Base-by-base conservation (phyloP, 371 early-diverging fungal species). In the Mucor racemosus region DNA sequence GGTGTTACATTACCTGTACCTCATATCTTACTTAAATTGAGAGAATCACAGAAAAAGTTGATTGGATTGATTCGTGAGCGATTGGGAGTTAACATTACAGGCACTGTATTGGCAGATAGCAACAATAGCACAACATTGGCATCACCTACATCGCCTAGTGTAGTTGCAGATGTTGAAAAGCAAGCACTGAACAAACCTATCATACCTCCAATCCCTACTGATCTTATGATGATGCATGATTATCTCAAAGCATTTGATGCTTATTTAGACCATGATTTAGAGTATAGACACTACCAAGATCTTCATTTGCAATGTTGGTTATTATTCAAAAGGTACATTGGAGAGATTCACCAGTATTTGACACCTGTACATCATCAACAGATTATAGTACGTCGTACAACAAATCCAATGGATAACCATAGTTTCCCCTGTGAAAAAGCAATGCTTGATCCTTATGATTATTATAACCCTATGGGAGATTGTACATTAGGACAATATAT, bases 401-500 rank as follows among this genome's bases (percentile, higher is more conserved):
- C 65, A 15, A 68, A 64, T 35, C 73, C 73, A 4, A 58, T 68
- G 66, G 65, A 72, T n/a, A 62, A 72, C 19, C 73, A 72, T 46
- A 78, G 85, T 13, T 75, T 86, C 5, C 90, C 92, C 1, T 97
- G 97, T 46, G 84, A 86, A 34, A 85, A 87, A 1, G 94, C 96
- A 0, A 87, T 88, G 39, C 76, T 89, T 31, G 90, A 90, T 33
- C 61, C 86, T 31, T 91, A 96, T 48, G 89, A 92, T 42, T 98
- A 92, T 61, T 96, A 97, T 68, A 75, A 81, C 13, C 61, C 74
- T n/a, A 82, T 84, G 14, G 85, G 88, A 6, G 98, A 98, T 73
- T 80, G 91, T 61, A 92, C 95, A 0, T 78, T 98, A 1, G 97
- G 95, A 1, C 92, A 92, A 72, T 97, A 92, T 66, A 78, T 98